Evolutionary conservation across 305 asterid genomes (phyloP).

Genomic region (Coffea humblotiana): DNA sequence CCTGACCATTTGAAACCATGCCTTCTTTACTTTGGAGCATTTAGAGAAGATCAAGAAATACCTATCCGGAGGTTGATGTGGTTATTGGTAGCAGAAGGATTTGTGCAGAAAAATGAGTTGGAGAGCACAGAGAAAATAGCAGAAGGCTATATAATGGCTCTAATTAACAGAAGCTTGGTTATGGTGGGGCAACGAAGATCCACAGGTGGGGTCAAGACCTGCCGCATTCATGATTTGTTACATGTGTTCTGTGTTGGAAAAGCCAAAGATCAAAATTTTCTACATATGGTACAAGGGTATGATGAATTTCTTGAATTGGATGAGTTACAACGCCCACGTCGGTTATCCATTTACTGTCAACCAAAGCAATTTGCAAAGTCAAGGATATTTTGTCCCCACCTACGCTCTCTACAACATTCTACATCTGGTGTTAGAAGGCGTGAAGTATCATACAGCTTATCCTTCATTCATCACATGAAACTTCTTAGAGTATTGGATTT

Average conservation of each 20-base stretch:
- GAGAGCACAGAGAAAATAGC: conserved; percentile 22
- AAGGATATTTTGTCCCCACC: not conserved
- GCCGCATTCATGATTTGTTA: conserved; percentile 23
- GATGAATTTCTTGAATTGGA: not conserved
- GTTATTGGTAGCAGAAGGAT: conserved; percentile 37
- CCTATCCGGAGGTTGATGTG: conserved; percentile 1
- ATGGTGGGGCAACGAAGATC: conserved; percentile 2
- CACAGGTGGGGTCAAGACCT: conserved; percentile 2
- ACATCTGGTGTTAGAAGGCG: too few relatives aligned
- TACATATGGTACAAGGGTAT: not conserved
- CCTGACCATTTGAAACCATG: conserved; percentile 24
- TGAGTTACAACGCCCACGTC: too few relatives aligned
- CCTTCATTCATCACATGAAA: not conserved
- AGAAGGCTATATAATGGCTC: conserved; percentile 24
- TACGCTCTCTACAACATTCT: not conserved
- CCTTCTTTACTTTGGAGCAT: conserved; percentile 37
- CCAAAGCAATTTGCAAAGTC: not conserved
- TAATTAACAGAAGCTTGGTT: conserved; percentile 12
- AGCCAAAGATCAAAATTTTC: conserved; percentile 14
- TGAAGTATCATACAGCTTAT: not conserved
- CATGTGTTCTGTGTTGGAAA: conserved; percentile 23
- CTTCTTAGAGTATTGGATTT: conserved; percentile 18
- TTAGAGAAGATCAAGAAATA: conserved; percentile 20
- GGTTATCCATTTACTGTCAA: not conserved
- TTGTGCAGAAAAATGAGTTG: conserved; percentile 2